Conservation (phyloP, 2,329 filamentous ascomycete species). For the Colletotrichum acutatum region DNA sequence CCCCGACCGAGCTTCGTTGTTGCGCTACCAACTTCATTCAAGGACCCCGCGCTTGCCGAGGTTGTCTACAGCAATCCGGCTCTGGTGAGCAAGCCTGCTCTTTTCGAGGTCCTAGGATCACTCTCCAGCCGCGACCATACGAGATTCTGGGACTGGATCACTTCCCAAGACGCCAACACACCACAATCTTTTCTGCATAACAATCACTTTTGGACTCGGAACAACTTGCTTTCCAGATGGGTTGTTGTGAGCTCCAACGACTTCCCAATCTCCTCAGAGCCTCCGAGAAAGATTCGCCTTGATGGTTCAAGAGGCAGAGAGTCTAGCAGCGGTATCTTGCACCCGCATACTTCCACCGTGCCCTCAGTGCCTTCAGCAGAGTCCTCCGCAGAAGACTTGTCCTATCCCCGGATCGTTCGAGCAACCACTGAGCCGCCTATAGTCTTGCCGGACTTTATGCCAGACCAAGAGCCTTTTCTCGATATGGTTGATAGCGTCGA, state of each 20-base stretch:
- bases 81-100: constrained; percentile 43
- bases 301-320: constrained; percentile 39
- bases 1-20: constrained; percentile 55
- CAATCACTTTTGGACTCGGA: constrained; percentile 50
- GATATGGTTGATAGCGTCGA: constrained; percentile 54
- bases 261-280: constrained; percentile 44
- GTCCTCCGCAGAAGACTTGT: constrained; percentile 13
- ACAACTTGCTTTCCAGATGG: constrained; percentile 47
- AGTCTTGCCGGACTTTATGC: constrained; percentile 47
- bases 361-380: constrained; percentile 5
- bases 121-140: constrained; percentile 45
- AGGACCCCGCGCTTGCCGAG: constrained; percentile 30
- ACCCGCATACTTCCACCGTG: background rate
- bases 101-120: constrained; percentile 46
- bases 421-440: constrained; percentile 46
- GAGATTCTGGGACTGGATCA: constrained; percentile 54
- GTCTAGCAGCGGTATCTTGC: constrained; percentile 10
- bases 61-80: constrained; percentile 52
- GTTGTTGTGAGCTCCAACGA: constrained; percentile 53
- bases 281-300: constrained; percentile 45
- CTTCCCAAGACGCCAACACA: constrained; percentile 32
- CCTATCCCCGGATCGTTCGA: constrained; percentile 41
- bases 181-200: constrained; percentile 45
- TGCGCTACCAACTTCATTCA: constrained; percentile 34
- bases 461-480: constrained; percentile 51